Base-by-base conservation (phyloP, 306 rosid genomes). In the Cicer bijugum region DNA sequence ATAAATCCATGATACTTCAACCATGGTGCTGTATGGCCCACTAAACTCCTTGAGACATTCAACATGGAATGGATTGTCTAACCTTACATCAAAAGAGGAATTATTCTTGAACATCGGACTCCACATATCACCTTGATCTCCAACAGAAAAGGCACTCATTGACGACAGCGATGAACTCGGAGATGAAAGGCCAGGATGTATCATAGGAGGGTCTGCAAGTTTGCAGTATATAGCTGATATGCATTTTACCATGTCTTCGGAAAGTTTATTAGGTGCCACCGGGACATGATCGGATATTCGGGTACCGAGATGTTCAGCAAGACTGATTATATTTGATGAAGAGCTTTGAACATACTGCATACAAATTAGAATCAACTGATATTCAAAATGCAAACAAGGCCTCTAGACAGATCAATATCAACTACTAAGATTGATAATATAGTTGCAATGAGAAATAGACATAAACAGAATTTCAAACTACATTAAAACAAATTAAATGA, bases 11-110 rank as follows among this genome's bases (percentile, higher is more conserved):
- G 97, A 85, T 51, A 95, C 91, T 86, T 95, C 99, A 81, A 95
- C 89, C 97, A 92, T 95, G 67, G 97, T 87, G 90, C 97, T 95
- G 80, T 95, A 95, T 7, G 99, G 99, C 33, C 97, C 97, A 59
- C 99, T 95, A 72, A 95, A 92, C 81, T 95, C 97, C 83, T 88
- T 86, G 43, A 95, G 88, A 69, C 97, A 97, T 77, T 91, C 97
- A 28, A 91, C 89, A 35, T 85, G 92, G 80, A 91, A 91, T 78
- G 99, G 97, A 72, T 95, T 90, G 60, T 91, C 99, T 79, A 91
- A 82, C 17, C 81, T 73, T 44, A 84, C 89, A 65, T 95, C 99
- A 15, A 91, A 91, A 66, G 97, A 85, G 14, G 91, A 82, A 71
- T 84, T 85, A 57, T 89, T 89, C 72, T 80, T 85, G 88, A 90